Evolutionary conservation across 1,284 basidiomycete genomes (phyloP).

Genomic region (Naganishia albida): DNA sequence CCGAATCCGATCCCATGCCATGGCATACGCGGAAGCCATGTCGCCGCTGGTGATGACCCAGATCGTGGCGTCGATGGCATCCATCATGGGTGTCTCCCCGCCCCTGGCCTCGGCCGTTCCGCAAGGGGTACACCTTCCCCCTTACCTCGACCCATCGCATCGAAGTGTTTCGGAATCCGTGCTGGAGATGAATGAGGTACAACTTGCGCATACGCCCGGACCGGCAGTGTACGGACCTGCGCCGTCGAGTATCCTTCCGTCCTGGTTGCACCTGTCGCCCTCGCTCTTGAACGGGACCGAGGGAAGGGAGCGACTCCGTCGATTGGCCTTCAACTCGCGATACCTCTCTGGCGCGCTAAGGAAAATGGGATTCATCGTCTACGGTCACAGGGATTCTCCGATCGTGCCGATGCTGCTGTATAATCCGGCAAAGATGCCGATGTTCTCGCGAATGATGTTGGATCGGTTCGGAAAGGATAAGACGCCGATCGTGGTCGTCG

Average conservation of each 20-base stretch:
- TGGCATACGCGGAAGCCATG: slow-evolving; percentile 88
- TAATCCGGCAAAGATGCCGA: slow-evolving; percentile 88
- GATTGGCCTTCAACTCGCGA: slow-evolving; percentile 91
- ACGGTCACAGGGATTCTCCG: slow-evolving; percentile 86
- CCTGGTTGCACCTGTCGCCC: slow-evolving; percentile 71
- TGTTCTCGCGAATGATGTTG: slow-evolving; percentile 87
- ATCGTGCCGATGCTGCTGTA: slow-evolving; percentile 92
- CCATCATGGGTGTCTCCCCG: slow-evolving; percentile 85
- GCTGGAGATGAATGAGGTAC: slow-evolving; percentile 31
- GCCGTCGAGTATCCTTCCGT: slow-evolving; percentile 63
- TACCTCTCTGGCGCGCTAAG: slow-evolving; percentile 85
- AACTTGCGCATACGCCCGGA: slow-evolving; percentile 38
- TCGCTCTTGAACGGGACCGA: slow-evolving; percentile 75
- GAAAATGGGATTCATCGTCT: slow-evolving; percentile 96
- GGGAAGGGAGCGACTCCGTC: slow-evolving; percentile 75
- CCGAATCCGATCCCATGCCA: slow-evolving; percentile 78
- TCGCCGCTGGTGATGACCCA: slow-evolving; percentile 88
- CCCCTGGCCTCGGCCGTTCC: slow-evolving; percentile 51
- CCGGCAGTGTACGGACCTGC: slow-evolving; percentile 63
- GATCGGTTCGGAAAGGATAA: slow-evolving; percentile 63
- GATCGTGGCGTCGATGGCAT: slow-evolving; percentile 87
- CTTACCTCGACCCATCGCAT: slow-evolving; percentile 40
- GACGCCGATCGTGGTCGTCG: slow-evolving; percentile 74
- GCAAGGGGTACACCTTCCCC: slow-evolving; percentile 35
- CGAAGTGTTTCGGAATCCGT: slow-evolving; percentile 36